These are phyloP conservation scores for Mycena sanguinolenta DNA, from an alignment of 768 basidiomycete species.

Conservation along the genomic window DNA sequence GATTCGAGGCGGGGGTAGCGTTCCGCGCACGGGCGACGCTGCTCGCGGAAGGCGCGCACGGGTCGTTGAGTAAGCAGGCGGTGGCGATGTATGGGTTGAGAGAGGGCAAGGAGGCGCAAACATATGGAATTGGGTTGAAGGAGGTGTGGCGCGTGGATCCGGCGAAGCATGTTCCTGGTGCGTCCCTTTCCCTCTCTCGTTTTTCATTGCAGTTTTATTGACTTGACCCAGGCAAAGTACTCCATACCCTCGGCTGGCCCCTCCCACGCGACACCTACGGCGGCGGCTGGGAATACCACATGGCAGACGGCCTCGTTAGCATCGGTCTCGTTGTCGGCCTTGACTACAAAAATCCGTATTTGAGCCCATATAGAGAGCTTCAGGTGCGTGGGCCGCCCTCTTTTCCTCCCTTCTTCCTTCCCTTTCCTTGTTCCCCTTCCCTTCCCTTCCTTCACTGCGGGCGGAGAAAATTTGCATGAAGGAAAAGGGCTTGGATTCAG, in stretches of 20 bases:
- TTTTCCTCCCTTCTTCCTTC: not conserved
- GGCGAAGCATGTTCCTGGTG: slow-evolving; percentile 72
- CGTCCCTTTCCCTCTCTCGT: not conserved
- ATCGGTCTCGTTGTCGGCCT: slow-evolving; percentile 93
- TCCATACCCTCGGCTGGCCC: slow-evolving; percentile 97
- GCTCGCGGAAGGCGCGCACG: slow-evolving; percentile 96
- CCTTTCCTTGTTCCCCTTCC: slow-evolving; percentile 19
- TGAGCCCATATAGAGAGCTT: slow-evolving; percentile 93
- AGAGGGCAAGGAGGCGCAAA: slow-evolving; percentile 83
- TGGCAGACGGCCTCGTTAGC: slow-evolving; percentile 91
- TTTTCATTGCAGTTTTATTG: not conserved
- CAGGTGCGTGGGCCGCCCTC: slow-evolving; percentile 68
- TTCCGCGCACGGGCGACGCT: slow-evolving; percentile 94
- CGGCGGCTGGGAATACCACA: slow-evolving; percentile 96
- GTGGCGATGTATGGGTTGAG: slow-evolving; percentile 82
- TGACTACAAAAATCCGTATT: slow-evolving; percentile 94
- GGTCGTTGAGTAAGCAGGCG: slow-evolving; percentile 86
- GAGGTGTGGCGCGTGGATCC: slow-evolving; percentile 94
- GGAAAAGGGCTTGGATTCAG: no score
- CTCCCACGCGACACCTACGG: slow-evolving; percentile 88
- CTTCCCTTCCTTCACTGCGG: not conserved
- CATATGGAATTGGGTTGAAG: slow-evolving; percentile 96
- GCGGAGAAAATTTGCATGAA: no score
- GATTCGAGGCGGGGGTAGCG: slow-evolving; percentile 95
- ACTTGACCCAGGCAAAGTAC: slow-evolving; percentile 65